Evolutionary conservation across 1,139 yeast species (phyloP), one percentile per base, ranked within the genome.

Genomic region (Candida albicans): DNA sequence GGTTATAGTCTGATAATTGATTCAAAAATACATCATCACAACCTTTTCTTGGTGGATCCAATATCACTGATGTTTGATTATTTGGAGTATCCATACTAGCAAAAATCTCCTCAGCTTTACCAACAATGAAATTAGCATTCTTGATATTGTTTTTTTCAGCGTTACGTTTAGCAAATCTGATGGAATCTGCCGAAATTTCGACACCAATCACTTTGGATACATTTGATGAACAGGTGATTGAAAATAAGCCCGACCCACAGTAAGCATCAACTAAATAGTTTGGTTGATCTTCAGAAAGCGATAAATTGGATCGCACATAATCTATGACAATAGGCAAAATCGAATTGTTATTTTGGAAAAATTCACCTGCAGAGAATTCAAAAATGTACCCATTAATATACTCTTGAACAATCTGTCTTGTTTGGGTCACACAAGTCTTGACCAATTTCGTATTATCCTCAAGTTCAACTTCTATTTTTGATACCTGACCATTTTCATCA

Each of bases 31-130:
- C 82, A 44, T 83, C 85, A 62, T 91, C 98, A 64, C 98, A 91
- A 1, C 99, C 99, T 65, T 93, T 93, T 61, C 99, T 81, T 35
- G 99, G 96, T 6, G 99, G 99, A 62, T 93, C 99, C 56, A 95
- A 77, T 49, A 93, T 90, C 33, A 93, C 95, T 11, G 96, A 84
- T 0, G 99, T 93, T 55, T 82, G 73, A 35, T 75, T 78, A 28
- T 81, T 73, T 11, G 96, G 95, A 7, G 73, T 61, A 48, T 83
- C 85, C 46, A 89, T 88, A 49, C 81, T 81, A 41, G 79, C 87
- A 64, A 93, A 93, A 44, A 93, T 83, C 61, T 82, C 79, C 61
- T 91, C 97, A 1, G 99, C 98, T 58, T 89, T 87, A 32, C 99
- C 99, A 29, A 83, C 91, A 32, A 91, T 81, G 56, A 93, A 93